Evolutionary conservation across 176 grass and related monocot genomes (phyloP).

Genomic region (Chloris gayana): DNA sequence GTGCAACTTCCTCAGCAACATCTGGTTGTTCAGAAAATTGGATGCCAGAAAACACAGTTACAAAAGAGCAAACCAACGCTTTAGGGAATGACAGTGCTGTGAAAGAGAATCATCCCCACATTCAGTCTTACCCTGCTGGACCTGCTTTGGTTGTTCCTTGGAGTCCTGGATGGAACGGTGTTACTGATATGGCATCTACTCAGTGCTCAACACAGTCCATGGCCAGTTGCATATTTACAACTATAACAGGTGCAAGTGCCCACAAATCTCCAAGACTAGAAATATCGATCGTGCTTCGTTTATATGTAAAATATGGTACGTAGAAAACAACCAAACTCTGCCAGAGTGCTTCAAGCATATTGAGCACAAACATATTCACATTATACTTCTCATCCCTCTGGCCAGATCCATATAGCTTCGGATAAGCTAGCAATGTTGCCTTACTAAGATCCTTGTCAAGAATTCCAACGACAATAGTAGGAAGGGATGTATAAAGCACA

Average conservation of each 20-base stretch:
- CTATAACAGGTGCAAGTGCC: slow-evolving; percentile 76
- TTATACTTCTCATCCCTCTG: slow-evolving; percentile 77
- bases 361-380: slow-evolving; percentile 73
- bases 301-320: slow-evolving; percentile 79
- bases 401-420: slow-evolving; percentile 82
- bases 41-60: slow-evolving; percentile 33
- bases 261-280: slow-evolving; percentile 84
- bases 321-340: slow-evolving; percentile 89
- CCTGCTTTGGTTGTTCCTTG: slow-evolving; percentile 60
- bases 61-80: slow-evolving; percentile 42
- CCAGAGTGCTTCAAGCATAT: slow-evolving; percentile 77
- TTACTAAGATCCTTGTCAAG: slow-evolving; percentile 84
- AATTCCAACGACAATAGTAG: slow-evolving; percentile 80
- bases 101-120: slow-evolving; percentile 33
- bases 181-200: slow-evolving; percentile 41
- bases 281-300: slow-evolving; percentile 63
- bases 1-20: slow-evolving; percentile 39
- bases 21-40: slow-evolving; percentile 44
- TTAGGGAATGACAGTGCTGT: slow-evolving; percentile 43
- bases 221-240: slow-evolving; percentile 85
- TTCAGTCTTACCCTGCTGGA: slow-evolving; percentile 42
- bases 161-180: slow-evolving; percentile 52
- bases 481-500: slow-evolving; percentile 86
- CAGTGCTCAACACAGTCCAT: slow-evolving; percentile 54
- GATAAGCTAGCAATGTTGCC: slow-evolving; percentile 63